Evolutionary conservation across 345 rosid species (phyloP).

Genomic region (Pugionium dolabratum): DNA sequence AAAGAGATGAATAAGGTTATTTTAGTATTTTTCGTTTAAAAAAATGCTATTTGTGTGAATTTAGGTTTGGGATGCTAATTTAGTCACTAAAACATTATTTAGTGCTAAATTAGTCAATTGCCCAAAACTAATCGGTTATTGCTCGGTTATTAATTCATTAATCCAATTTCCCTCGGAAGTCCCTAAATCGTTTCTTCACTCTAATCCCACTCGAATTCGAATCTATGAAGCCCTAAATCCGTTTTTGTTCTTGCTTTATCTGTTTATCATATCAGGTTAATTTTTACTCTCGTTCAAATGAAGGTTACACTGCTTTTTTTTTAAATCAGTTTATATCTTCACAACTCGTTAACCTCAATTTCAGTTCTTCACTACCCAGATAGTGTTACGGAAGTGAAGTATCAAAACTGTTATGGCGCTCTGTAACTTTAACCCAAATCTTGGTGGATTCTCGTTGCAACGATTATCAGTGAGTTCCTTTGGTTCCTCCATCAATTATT

Average conservation of each 20-base stretch:
- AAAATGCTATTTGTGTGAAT: too few relatives aligned
- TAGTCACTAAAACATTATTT: too few relatives aligned
- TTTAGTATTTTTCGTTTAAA: too few relatives aligned
- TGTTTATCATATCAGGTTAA: not conserved
- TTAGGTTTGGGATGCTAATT: too few relatives aligned
- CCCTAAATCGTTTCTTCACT: conserved; percentile 11
- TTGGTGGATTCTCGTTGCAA: not conserved
- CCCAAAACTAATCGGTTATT: conserved; percentile 23
- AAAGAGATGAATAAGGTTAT: too few relatives aligned
- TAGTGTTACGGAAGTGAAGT: conserved; percentile 8
- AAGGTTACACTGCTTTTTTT: not conserved
- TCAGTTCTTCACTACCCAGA: conserved; percentile 2
- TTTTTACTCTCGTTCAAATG: too few relatives aligned
- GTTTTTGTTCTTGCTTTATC: not conserved
- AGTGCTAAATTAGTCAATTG: too few relatives aligned
- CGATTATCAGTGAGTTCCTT: conserved; percentile 26
- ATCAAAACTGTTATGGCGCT: conserved; percentile 26
- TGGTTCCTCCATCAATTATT: conserved; percentile 7
- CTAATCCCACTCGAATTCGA: not conserved
- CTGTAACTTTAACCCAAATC: conserved; percentile 28
- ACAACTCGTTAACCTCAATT: not conserved
- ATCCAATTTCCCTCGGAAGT: conserved; percentile 3
- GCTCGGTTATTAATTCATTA: conserved; percentile 12
- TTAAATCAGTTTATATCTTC: not conserved
- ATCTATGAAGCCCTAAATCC: not conserved